Percentiles rank a stretch among this genome's conserved stretches.
These are phyloP conservation scores for Apiospora saccharicola DNA, from an alignment of 2,329 filamentous ascomycete species.

Conservation along the genomic window DNA sequence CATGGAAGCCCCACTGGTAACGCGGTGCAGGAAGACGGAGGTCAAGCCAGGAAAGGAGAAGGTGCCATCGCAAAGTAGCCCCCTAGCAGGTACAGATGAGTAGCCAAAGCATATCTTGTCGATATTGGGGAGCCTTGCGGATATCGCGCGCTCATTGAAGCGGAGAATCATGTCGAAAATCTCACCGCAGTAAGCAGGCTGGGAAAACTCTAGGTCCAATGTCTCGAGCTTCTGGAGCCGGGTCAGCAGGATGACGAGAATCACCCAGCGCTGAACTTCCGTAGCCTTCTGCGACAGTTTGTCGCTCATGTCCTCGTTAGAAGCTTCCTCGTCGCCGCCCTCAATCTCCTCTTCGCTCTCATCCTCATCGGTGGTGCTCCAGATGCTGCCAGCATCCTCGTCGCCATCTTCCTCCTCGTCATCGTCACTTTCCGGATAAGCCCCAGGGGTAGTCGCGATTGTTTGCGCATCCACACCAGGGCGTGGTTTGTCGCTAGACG, in stretches of 20 bases:
- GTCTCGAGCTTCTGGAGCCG: conserved; percentile 22
- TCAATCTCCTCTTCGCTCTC: conserved; percentile 23
- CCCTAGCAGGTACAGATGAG: conserved; percentile 16
- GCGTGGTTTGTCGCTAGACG: neutral
- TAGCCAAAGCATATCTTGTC: conserved; percentile 26
- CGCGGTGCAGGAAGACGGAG: conserved; percentile 25
- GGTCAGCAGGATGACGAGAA: conserved; percentile 24
- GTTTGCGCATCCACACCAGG: neutral
- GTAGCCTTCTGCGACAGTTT: conserved; percentile 19
- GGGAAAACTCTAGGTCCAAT: conserved; percentile 26
- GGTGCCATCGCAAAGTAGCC: conserved; percentile 10
- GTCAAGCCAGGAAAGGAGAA: conserved; percentile 22
- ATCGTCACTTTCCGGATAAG: neutral
- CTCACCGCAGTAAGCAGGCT: conserved; percentile 3
- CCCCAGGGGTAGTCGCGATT: neutral
- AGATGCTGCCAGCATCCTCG: neutral
- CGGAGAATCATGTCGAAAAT: conserved; percentile 23
- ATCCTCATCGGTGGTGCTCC: conserved; percentile 27
- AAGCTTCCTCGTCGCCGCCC: conserved; percentile 17
- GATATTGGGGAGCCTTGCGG: conserved; percentile 16
- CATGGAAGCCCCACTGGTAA: conserved; percentile 4
- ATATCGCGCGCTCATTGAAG: neutral
- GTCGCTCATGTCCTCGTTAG: conserved; percentile 14
- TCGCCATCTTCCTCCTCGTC: neutral
- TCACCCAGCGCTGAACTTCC: conserved; percentile 20